Percentiles rank a stretch among this genome's conserved stretches.
Evolutionary conservation across 768 basidiomycete genomes (phyloP).

Genomic region (Kwoniella dejecticola): DNA sequence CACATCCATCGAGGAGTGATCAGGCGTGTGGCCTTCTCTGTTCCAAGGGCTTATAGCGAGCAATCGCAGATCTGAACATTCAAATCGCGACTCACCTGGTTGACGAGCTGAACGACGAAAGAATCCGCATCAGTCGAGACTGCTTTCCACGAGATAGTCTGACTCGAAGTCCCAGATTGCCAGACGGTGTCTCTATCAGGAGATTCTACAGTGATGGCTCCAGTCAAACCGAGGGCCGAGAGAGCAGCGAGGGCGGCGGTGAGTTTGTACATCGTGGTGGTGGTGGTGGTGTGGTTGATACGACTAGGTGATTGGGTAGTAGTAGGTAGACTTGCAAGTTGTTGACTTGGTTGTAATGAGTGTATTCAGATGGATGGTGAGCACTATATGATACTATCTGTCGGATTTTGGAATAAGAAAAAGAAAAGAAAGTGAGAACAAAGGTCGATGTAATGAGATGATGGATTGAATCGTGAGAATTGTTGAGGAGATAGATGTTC

Average conservation of each 20-base stretch:
- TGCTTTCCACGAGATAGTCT: constrained; percentile 64
- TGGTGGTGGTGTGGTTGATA: background rate
- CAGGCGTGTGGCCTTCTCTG: background rate
- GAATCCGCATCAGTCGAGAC: constrained; percentile 69
- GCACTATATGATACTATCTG: no score
- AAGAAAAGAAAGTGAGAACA: no score
- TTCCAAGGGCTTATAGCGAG: background rate
- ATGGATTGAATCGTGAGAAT: background rate
- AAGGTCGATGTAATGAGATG: background rate
- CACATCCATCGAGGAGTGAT: background rate
- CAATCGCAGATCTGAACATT: background rate
- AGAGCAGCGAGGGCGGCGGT: constrained; percentile 48
- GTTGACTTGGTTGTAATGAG: no score
- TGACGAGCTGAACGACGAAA: constrained; percentile 71
- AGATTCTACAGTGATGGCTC: constrained; percentile 66
- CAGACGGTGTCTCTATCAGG: constrained; percentile 63
- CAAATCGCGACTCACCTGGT: constrained; percentile 57
- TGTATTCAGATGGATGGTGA: no score
- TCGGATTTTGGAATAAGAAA: no score
- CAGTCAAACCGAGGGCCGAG: constrained; percentile 62
- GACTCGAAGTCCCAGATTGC: constrained; percentile 62
- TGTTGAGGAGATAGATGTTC: background rate
- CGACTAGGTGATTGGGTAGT: no score
- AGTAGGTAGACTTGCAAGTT: background rate
- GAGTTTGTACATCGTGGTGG: constrained; percentile 25